Conservation (phyloP, 345 rosid genomes). For the Populus simonii region DNA sequence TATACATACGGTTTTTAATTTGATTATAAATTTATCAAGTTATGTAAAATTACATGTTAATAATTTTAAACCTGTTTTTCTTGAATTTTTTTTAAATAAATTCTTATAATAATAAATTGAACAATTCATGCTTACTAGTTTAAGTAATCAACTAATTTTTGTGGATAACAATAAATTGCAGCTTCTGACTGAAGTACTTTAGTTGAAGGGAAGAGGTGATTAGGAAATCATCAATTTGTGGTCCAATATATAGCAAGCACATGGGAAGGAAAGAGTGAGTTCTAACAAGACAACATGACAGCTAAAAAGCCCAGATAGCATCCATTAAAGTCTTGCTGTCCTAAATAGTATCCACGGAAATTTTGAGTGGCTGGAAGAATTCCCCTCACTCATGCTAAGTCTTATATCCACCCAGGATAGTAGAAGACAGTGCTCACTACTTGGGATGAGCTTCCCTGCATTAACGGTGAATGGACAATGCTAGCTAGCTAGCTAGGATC, state of each 20-base stretch:
- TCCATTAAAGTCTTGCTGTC: background rate
- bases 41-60: too few species aligned
- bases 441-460: background rate
- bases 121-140: too few species aligned
- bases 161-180: background rate
- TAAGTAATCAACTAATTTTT: too few species aligned
- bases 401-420: background rate
- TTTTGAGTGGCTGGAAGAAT: slow-evolving; percentile 17
- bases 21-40: too few species aligned
- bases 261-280: slow-evolving; percentile 5
- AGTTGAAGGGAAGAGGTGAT: background rate
- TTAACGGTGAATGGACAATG: too few species aligned
- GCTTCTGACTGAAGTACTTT: background rate
- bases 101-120: too few species aligned
- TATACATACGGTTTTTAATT: too few species aligned
- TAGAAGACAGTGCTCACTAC: background rate
- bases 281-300: slow-evolving; percentile 18
- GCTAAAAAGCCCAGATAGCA: background rate
- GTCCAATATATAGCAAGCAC: slow-evolving; percentile 18
- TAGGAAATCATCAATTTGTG: slow-evolving; percentile 13
- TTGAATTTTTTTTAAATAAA: too few species aligned
- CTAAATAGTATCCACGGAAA: too few species aligned
- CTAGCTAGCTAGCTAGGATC: background rate
- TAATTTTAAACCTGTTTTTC: too few species aligned
- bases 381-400: slow-evolving; percentile 15